Percentiles rank a stretch among this genome's conserved stretches.
phyloP scores from a whole-genome alignment of 2,329 filamentous ascomycete genomes.

The Xylaria sp. region DNA sequence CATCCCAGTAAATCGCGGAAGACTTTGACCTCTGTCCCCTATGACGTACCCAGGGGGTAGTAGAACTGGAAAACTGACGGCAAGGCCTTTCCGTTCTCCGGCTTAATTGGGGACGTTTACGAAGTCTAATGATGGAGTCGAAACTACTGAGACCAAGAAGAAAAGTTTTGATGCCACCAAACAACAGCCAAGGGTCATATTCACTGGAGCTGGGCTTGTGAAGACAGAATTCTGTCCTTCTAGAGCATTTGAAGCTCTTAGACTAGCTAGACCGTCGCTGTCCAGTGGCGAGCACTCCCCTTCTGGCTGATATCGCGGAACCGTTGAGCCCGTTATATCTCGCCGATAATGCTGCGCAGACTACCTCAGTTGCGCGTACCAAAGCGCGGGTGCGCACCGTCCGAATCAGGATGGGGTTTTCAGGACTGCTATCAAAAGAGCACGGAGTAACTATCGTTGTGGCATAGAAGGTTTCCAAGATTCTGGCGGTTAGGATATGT shows the following conservation, averaged over 20 bases:
- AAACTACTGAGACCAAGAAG: neutral
- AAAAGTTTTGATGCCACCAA: neutral
- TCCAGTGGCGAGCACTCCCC: neutral
- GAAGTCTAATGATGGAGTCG: neutral
- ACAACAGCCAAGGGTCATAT: neutral
- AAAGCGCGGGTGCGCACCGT: neutral
- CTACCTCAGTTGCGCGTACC: neutral
- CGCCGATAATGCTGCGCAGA: neutral
- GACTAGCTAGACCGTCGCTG: neutral
- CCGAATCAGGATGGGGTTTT: neutral
- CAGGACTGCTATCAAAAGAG: neutral
- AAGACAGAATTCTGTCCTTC: neutral
- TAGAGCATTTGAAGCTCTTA: neutral
- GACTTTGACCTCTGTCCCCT: too few species aligned
- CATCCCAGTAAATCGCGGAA: too few species aligned
- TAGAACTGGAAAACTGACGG: too few species aligned
- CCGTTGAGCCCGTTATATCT: neutral
- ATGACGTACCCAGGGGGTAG: too few species aligned
- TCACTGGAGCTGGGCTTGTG: neutral
- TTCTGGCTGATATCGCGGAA: neutral
- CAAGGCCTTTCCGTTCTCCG: too few species aligned
- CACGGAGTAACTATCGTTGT: neutral
- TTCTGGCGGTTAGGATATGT: neutral
- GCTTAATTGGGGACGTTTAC: too few species aligned
- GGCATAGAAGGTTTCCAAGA: neutral